phyloP scores from a whole-genome alignment of 257 asterid genomes.

The Coffea eugenioides region DNA sequence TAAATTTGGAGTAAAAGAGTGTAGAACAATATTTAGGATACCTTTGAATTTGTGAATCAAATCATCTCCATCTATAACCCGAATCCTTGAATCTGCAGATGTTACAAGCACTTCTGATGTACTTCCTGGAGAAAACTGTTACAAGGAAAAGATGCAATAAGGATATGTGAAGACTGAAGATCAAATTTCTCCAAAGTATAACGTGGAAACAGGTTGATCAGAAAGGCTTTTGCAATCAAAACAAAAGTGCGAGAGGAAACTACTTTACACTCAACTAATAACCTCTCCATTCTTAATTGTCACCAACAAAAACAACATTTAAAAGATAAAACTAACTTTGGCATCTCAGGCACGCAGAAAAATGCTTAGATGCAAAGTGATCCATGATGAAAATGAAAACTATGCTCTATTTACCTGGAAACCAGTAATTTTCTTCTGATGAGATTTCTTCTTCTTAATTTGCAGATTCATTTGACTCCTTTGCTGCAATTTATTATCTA shows the following conservation, averaged over 20 bases:
- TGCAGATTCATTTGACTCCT: slow-evolving; percentile 78
- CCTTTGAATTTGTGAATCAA: slow-evolving; percentile 97
- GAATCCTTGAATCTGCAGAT: slow-evolving; percentile 92
- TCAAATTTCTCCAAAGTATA: not conserved
- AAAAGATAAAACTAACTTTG: not conserved
- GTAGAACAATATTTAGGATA: slow-evolving; percentile 17
- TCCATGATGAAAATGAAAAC: not conserved
- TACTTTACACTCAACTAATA: not conserved
- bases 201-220: not conserved
- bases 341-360: not conserved
- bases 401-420: slow-evolving; percentile 66
- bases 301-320: not conserved
- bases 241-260: not conserved
- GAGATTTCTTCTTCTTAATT: slow-evolving; percentile 90
- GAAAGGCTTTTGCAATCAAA: not conserved
- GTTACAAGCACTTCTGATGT: slow-evolving; percentile 87
- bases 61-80: slow-evolving; percentile 81
- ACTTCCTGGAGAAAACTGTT: slow-evolving; percentile 96
- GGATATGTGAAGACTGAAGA: slow-evolving; percentile 14
- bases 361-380: not conserved
- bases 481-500: slow-evolving; percentile 82
- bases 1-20: not conserved
- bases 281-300: not conserved
- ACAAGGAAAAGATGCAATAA: slow-evolving; percentile 27
- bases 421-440: slow-evolving; percentile 96